phyloP scores from a whole-genome alignment of 2,329 filamentous ascomycete species.

The Trichothecium sympodiale region DNA sequence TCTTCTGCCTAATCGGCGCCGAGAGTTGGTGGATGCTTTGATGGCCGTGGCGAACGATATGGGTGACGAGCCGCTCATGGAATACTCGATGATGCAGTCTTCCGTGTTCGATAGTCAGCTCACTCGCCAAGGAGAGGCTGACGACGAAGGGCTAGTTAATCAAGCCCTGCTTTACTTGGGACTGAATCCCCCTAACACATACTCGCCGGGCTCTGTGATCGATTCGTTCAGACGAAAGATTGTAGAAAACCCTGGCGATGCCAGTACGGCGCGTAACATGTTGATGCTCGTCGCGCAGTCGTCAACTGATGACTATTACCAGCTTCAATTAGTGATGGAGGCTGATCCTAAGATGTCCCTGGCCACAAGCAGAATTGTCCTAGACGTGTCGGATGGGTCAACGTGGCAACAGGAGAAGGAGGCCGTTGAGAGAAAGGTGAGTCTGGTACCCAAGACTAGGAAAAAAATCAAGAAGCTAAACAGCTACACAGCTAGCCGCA shows the following conservation, averaged over 20 bases:
- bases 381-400: constrained; percentile 11
- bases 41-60: constrained; percentile 22
- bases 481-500: constrained; percentile 12
- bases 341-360: constrained; percentile 23
- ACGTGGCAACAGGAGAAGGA: not conserved
- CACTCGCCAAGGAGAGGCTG: constrained; percentile 13
- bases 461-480: too few species aligned
- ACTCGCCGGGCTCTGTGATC: constrained; percentile 21
- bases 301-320: constrained; percentile 22
- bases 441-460: not conserved
- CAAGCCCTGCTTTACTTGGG: constrained; percentile 23
- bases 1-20: constrained; percentile 17
- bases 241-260: constrained; percentile 17
- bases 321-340: constrained; percentile 20
- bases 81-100: constrained; percentile 26
- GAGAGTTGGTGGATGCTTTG: constrained; percentile 19
- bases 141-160: constrained; percentile 19
- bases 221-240: constrained; percentile 23
- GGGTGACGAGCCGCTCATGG: constrained; percentile 20
- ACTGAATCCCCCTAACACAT: constrained; percentile 22
- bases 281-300: constrained; percentile 21
- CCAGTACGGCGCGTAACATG: constrained; percentile 19
- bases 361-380: constrained; percentile 18
- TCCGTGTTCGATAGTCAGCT: constrained; percentile 27
- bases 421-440: constrained; percentile 3